A percentile compares a stretch with the other conserved stretches of the same genome.
Evolutionary conservation across 352 stramenopile genomes (phyloP).

Genomic region (Phytophthora rubi): DNA sequence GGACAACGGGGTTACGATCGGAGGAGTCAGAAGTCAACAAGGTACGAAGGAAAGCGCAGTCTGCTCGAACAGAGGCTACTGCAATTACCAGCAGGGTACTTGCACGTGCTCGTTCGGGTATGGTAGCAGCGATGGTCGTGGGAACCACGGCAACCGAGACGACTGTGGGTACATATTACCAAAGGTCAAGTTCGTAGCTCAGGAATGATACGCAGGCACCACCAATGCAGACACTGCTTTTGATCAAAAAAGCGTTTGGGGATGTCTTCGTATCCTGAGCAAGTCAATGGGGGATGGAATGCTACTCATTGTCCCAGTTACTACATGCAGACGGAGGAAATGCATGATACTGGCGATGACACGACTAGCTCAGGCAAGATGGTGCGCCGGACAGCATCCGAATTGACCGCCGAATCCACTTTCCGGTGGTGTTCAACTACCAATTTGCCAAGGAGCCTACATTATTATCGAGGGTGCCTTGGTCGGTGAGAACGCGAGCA

Average conservation of each 20-base stretch:
- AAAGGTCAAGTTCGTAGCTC: not conserved
- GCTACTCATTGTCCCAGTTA: not conserved
- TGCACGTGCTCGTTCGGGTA: slow-evolving; percentile 63
- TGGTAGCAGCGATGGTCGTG: slow-evolving; percentile 67
- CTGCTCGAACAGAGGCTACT: slow-evolving; percentile 91
- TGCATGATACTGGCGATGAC: not conserved
- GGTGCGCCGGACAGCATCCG: not conserved
- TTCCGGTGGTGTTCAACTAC: slow-evolving; percentile 72
- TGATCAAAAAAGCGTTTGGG: slow-evolving; percentile 14
- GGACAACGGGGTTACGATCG: slow-evolving; percentile 51
- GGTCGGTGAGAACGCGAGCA: slow-evolving; percentile 45
- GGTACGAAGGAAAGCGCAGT: slow-evolving; percentile 91
- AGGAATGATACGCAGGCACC: not conserved
- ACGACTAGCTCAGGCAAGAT: not conserved
- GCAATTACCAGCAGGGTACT: slow-evolving; percentile 63
- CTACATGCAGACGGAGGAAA: not conserved
- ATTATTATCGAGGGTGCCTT: slow-evolving; percentile 70
- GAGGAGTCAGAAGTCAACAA: slow-evolving; percentile 45
- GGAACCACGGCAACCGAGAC: slow-evolving; percentile 53
- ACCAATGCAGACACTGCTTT: not conserved
- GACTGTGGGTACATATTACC: slow-evolving; percentile 67
- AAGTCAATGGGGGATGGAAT: not conserved
- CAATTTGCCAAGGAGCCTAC: slow-evolving; percentile 51
- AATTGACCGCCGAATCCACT: slow-evolving; percentile 38
- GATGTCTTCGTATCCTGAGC: slow-evolving; percentile 11